These are phyloP conservation scores for Suhomyces prunicola DNA, from an alignment of 805 yeast genomes.

Conservation along the genomic window DNA sequence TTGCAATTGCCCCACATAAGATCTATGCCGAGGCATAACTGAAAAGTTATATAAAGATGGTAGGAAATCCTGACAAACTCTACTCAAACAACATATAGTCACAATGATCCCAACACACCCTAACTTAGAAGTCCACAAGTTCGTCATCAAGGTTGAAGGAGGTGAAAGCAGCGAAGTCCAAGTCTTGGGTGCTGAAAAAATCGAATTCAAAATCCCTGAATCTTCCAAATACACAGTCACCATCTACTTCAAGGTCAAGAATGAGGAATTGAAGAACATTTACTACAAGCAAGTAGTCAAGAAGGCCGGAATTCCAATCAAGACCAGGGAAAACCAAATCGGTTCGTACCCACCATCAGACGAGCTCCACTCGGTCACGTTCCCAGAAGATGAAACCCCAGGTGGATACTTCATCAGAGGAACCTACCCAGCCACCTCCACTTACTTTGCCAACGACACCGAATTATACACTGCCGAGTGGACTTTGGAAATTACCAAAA, in stretches of 20 bases:
- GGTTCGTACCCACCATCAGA: slow-evolving; percentile 35
- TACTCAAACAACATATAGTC: background rate
- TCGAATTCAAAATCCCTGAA: slow-evolving; percentile 35
- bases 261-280: slow-evolving; percentile 26
- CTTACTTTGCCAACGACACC: slow-evolving; percentile 33
- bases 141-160: slow-evolving; percentile 30
- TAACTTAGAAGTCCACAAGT: slow-evolving; percentile 32
- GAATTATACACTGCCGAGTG: slow-evolving; percentile 27
- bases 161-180: slow-evolving; percentile 20
- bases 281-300: slow-evolving; percentile 34
- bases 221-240: slow-evolving; percentile 31
- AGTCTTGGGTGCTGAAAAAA: slow-evolving; percentile 26
- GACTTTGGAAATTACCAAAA: slow-evolving; percentile 34
- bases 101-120: slow-evolving; percentile 19
- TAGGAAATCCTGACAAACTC: background rate
- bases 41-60: background rate
- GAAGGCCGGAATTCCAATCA: slow-evolving; percentile 34
- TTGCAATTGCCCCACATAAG: background rate
- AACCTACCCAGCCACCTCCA: slow-evolving; percentile 26
- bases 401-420: slow-evolving; percentile 40
- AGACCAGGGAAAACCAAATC: slow-evolving; percentile 24
- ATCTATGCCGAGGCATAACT: background rate
- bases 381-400: slow-evolving; percentile 36
- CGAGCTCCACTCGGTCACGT: slow-evolving; percentile 27
- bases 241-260: slow-evolving; percentile 30